Percentiles rank a stretch among this genome's conserved stretches.
Conservation (phyloP, 2,329 filamentous ascomycete species). For the Talaromyces sp. region DNA sequence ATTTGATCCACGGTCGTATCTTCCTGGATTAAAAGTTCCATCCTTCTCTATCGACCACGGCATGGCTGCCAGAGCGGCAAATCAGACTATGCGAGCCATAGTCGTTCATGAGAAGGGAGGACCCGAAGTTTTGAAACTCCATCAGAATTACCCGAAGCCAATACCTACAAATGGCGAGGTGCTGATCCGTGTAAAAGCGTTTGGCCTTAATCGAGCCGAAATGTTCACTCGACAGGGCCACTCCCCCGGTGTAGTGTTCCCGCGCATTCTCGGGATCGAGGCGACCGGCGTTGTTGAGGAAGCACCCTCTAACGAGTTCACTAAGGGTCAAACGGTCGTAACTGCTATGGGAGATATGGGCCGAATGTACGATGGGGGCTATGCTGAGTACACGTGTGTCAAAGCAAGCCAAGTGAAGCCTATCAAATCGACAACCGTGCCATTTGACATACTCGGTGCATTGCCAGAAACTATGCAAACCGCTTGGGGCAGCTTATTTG, state of each 20-base stretch:
- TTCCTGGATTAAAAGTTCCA: no score
- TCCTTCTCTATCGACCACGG: no score
- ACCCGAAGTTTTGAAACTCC: no score
- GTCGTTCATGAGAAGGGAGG: no score
- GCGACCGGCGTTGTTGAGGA: conserved; percentile 39
- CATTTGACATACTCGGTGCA: conserved; percentile 44
- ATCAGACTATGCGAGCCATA: no score
- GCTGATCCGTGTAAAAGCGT: conserved; percentile 40
- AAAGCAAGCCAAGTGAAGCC: conserved; percentile 37
- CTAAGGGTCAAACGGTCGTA: conserved; percentile 38
- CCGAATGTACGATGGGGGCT: conserved; percentile 44
- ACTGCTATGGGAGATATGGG: conserved; percentile 49
- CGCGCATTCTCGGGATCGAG: conserved; percentile 46
- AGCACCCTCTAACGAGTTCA: conserved; percentile 32
- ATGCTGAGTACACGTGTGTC: conserved; percentile 47
- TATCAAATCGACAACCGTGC: conserved; percentile 27
- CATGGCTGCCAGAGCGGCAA: no score
- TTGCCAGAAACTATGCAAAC: conserved; percentile 50
- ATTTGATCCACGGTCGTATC: no score
- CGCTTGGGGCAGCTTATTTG: conserved; percentile 42
- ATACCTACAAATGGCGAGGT: no score
- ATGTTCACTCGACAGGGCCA: conserved; percentile 44
- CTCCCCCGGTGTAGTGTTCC: conserved; percentile 37
- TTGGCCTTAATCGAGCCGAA: conserved; percentile 45
- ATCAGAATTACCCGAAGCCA: no score